Evolutionary conservation across 2,329 filamentous ascomycete genomes (phyloP).

Genomic region (Hymenotorrendiella dingleyae): DNA sequence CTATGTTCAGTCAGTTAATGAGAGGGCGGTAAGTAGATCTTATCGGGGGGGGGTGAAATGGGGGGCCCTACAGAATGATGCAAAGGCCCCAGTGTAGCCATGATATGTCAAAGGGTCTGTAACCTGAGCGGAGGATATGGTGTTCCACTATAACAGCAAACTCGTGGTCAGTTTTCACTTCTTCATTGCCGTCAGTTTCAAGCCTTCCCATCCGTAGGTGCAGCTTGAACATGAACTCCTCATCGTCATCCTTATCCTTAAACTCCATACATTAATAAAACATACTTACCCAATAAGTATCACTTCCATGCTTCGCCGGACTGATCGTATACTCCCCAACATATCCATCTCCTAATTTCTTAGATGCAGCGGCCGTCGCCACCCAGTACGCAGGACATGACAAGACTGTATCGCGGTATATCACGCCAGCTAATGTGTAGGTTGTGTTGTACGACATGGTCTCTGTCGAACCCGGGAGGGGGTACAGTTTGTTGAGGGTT

Average conservation of each 20-base stretch:
- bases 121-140: conserved; percentile 45
- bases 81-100: conserved; percentile 53
- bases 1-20: no score
- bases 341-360: conserved; percentile 41
- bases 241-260: no score
- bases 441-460: conserved; percentile 44
- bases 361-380: conserved; percentile 35
- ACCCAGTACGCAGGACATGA: conserved; percentile 57
- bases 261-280: neutral
- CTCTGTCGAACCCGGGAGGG: conserved; percentile 38
- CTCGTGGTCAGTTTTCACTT: no score
- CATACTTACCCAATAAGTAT: conserved; percentile 45
- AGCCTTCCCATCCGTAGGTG: no score
- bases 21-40: no score
- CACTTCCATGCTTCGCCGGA: conserved; percentile 53
- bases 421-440: conserved; percentile 46
- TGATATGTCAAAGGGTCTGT: conserved; percentile 47
- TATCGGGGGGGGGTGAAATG: no score
- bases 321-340: conserved; percentile 54
- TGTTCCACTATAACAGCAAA: conserved; percentile 59
- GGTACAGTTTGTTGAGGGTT: conserved; percentile 41
- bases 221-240: no score
- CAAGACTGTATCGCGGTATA: conserved; percentile 53
- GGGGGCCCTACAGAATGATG: no score
- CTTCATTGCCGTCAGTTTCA: no score